phyloP scores from a whole-genome alignment of 768 basidiomycete species.

The Boletus eberwhitei region DNA sequence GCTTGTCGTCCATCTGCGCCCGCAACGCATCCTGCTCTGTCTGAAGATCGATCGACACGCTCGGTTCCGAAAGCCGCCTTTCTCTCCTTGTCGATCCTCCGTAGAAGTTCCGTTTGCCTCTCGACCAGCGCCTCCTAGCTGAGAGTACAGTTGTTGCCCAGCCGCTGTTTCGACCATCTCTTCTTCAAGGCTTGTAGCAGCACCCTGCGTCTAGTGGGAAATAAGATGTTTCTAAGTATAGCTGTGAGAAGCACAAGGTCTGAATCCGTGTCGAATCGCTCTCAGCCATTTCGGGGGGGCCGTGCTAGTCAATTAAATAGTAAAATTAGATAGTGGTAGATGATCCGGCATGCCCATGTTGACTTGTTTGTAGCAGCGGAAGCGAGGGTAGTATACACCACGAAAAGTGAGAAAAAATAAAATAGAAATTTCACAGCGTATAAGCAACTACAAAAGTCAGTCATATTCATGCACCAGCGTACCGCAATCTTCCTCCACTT shows the following conservation, averaged over 20 bases:
- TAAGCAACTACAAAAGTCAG: too few species aligned
- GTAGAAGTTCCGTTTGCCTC: conserved; percentile 5
- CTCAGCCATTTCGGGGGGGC: too few species aligned
- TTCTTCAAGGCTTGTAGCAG: conserved; percentile 1
- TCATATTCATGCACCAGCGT: background rate
- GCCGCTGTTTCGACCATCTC: conserved; percentile 10
- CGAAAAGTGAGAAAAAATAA: too few species aligned
- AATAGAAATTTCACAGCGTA: too few species aligned
- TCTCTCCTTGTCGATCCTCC: conserved; percentile 8
- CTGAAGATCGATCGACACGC: conserved; percentile 2
- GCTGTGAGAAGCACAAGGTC: background rate
- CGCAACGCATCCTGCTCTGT: conserved; percentile 4
- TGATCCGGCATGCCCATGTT: background rate
- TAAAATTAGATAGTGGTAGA: background rate
- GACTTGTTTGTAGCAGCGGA: background rate
- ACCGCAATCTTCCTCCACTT: background rate
- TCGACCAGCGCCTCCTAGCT: conserved; percentile 6
- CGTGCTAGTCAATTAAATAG: too few species aligned
- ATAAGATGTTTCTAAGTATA: too few species aligned
- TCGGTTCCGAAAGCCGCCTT: background rate
- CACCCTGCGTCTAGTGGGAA: too few species aligned
- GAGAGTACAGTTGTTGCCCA: background rate
- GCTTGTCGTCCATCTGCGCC: background rate
- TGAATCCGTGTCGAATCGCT: too few species aligned
- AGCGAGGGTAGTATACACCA: too few species aligned